phyloP scores from a whole-genome alignment of 2,329 filamentous ascomycete genomes.

The Chaetomiaceae sp. region DNA sequence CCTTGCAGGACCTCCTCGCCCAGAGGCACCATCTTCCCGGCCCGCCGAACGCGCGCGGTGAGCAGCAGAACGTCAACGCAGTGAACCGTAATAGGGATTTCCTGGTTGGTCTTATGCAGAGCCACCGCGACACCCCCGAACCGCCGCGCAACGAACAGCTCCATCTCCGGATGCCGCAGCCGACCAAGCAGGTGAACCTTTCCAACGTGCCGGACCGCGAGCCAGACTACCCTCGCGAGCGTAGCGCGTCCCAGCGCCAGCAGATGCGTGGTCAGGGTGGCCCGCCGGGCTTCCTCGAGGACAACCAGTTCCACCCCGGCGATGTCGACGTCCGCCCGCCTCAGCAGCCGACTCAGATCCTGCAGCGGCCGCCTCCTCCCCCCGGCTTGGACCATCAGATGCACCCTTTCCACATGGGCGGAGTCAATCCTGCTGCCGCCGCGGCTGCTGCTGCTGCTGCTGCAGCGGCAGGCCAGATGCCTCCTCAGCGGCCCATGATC shows the following conservation, averaged over 20 bases:
- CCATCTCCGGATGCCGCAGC: slow-evolving; percentile 49
- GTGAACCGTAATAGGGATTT: slow-evolving; percentile 71
- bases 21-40: slow-evolving; percentile 54
- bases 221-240: slow-evolving; percentile 41
- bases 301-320: slow-evolving; percentile 43
- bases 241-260: slow-evolving; percentile 33
- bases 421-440: slow-evolving; percentile 23
- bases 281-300: slow-evolving; percentile 51
- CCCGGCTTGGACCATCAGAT: slow-evolving; percentile 57
- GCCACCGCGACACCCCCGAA: slow-evolving; percentile 44
- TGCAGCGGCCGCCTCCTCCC: slow-evolving; percentile 57
- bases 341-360: slow-evolving; percentile 50
- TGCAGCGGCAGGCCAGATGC: slow-evolving; percentile 38
- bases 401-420: slow-evolving; percentile 49
- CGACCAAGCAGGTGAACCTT: slow-evolving; percentile 45
- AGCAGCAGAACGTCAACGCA: slow-evolving; percentile 38
- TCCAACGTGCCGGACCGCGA: slow-evolving; percentile 46
- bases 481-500: slow-evolving; percentile 48
- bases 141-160: slow-evolving; percentile 48
- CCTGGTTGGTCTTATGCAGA: slow-evolving; percentile 76
- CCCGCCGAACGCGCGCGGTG: slow-evolving; percentile 43
- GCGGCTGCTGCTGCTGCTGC: slow-evolving; percentile 21
- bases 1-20: slow-evolving; percentile 55
- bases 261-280: slow-evolving; percentile 43
- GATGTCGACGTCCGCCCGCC: slow-evolving; percentile 43